Conservation (phyloP, 345 rosid genomes). For the Arabis hirsuta region DNA sequence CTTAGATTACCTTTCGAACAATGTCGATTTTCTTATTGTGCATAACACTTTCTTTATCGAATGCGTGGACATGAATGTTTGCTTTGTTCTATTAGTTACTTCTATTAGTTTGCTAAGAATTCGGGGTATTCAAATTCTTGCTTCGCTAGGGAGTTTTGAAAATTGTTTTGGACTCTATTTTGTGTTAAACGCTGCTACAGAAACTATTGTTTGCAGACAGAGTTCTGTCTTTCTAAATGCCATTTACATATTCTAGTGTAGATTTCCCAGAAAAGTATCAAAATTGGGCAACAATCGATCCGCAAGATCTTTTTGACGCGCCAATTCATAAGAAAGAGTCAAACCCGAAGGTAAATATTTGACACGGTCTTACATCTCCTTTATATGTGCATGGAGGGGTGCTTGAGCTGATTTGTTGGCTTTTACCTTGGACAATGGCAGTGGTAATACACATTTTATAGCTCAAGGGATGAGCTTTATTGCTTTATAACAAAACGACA, state of each 20-base stretch:
- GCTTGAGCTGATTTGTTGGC: neutral
- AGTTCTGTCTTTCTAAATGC: conserved; percentile 23
- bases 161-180: neutral
- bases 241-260: conserved; percentile 64
- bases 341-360: conserved; percentile 73
- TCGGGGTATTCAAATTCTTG: too few relatives aligned
- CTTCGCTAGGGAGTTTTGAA: too few relatives aligned
- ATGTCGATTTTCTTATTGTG: neutral
- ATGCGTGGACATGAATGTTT: neutral
- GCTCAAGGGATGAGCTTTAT: conserved; percentile 2
- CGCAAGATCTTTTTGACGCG: conserved; percentile 84
- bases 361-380: conserved; percentile 1
- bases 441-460: neutral
- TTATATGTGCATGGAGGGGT: conserved; percentile 4
- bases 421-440: conserved; percentile 13
- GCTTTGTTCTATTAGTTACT: neutral
- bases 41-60: neutral
- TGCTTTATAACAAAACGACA: neutral
- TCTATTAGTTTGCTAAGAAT: neutral
- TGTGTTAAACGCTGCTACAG: neutral
- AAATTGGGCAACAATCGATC: conserved; percentile 71
- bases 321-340: conserved; percentile 64
- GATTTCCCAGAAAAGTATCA: conserved; percentile 88
- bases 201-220: neutral
- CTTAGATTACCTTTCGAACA: conserved; percentile 3